These are phyloP conservation scores for Penicillium crustosum DNA, from an alignment of 2,329 filamentous ascomycete genomes.

Conservation along the genomic window DNA sequence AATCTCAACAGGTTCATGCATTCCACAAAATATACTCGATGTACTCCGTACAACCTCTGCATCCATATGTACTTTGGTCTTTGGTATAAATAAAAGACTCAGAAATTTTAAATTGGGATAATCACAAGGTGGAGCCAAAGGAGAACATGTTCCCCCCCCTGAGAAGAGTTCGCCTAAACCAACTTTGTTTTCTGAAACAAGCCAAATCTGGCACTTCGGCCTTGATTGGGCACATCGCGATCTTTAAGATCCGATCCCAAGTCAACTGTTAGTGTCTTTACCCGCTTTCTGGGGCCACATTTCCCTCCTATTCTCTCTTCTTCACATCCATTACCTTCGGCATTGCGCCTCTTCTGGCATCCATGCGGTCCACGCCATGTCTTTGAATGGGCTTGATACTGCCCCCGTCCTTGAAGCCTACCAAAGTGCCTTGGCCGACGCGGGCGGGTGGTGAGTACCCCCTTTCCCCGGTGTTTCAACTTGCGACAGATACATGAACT, in stretches of 20 bases:
- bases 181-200: not conserved
- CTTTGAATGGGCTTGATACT: conserved; percentile 90
- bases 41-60: no score
- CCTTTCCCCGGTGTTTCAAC: conserved; percentile 7
- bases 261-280: conserved; percentile 1
- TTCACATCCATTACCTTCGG: conserved; percentile 4
- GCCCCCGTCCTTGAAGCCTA: conserved; percentile 79
- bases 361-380: conserved; percentile 63
- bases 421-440: conserved; percentile 73
- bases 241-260: conserved; percentile 10
- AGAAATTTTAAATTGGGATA: conserved; percentile 22
- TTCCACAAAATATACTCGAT: not conserved
- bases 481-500: not conserved
- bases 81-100: not conserved
- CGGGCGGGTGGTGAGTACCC: conserved; percentile 83
- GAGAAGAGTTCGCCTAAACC: conserved; percentile 13
- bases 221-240: conserved; percentile 11
- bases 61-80: no score
- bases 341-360: conserved; percentile 12
- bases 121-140: conserved; percentile 25
- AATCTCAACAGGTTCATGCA: not conserved
- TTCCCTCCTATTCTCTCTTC: conserved; percentile 14
- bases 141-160: conserved; percentile 18
- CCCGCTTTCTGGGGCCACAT: conserved; percentile 11
- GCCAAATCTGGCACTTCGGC: not conserved